Evolutionary conservation across 2,329 filamentous ascomycete genomes (phyloP), one percentile per base, ranked within the genome.

Genomic region (Talaromyces sp.): DNA sequence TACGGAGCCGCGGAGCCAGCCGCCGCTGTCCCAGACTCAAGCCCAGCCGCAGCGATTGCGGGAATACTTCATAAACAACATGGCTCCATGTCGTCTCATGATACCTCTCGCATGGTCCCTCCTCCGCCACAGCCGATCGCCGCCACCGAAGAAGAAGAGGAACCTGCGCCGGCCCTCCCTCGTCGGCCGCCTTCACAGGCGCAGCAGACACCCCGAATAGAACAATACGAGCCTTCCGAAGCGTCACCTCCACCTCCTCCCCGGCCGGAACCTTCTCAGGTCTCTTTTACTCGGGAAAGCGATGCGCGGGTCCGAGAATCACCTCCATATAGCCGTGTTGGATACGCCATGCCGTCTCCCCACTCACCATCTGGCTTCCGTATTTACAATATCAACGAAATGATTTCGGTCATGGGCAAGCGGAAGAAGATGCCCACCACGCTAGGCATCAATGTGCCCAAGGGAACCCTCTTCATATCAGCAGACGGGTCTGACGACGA

Each of bases 381-480:
- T 71, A 82, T 98, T 75, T 98, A 97, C 78, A 97, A 96, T 69
- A 93, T 98, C 69, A 96, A 93, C 72, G 93, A 98, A 77, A 96
- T 96, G 90, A 86, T 96, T 4, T 93, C 92, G n/a, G 87, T 95
- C 52, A 93, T 96, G 86, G 93, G 93, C 61, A 96, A 96, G 80
- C 89, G 91, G 70, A 96, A 96, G 81, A 98, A 98, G 79, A 95
- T 97, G 91, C 92, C 93, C 1, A 96, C 92, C n/a, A 96, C 91
- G 0, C 77, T 98, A 42, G 93, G 93, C n/a, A 89, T 98, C 71
- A 97, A 98, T 72, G 82, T 95, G 60, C 88, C 89, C 55, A 96
- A 91, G 17, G 93, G 93, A 44, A 85, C 89, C 33, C 96, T 99
- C 67, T 87, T 96, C 76, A 91, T 99, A 68, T 90, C 92, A 0